Evolutionary conservation across 2,329 filamentous ascomycete genomes (phyloP), one percentile per base, ranked within the genome.

Genomic region (Mycosphaerella arachidis): DNA sequence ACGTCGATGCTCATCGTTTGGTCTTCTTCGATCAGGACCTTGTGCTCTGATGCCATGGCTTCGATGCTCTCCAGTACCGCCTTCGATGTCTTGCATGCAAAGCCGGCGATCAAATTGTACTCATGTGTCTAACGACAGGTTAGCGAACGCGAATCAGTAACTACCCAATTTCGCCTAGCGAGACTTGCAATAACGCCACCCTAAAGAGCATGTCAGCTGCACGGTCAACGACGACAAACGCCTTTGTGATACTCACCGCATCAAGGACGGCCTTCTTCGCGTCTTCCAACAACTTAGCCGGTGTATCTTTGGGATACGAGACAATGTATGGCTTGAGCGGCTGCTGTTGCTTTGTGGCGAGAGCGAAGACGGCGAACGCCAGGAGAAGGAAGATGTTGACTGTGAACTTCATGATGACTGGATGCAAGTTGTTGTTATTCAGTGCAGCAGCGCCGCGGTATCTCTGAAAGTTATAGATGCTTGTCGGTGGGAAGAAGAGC

Each of bases 11-110:
- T 57, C 16, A 94, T 83, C 29, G 87, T 76, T 70, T 88, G 79
- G 71, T 96, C 91, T 69, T 92, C 86, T 75, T 96, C 92, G 63
- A 97, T 85, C 31, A 81, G 73, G 1, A 86, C 85, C 55, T 84
- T 78, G 75, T 86, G 87, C 61, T 82, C 73, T 57, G 79, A 78
- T 60, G 86, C 85, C 76, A 84, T 80, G 1, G 84, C 78, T 67
- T 87, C 83, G 31, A 96, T 83, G 5, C 81, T 81, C 60, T 90
- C 81, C 58, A 96, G 80, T 20, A 86, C 82, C 68, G 86, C 85
- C 59, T 84, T 84, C 1, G 91, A 86, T 35, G 88, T 87, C 64
- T 88, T 85, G 55, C 88, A 67, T 10, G 67, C 66, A 52, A 70
- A 71, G 43, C 61, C 72, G 56, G 67, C 68, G 65, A 74, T 72